Base-by-base conservation (phyloP, 106 monocot species). In the Xerophyta viscosa region DNA sequence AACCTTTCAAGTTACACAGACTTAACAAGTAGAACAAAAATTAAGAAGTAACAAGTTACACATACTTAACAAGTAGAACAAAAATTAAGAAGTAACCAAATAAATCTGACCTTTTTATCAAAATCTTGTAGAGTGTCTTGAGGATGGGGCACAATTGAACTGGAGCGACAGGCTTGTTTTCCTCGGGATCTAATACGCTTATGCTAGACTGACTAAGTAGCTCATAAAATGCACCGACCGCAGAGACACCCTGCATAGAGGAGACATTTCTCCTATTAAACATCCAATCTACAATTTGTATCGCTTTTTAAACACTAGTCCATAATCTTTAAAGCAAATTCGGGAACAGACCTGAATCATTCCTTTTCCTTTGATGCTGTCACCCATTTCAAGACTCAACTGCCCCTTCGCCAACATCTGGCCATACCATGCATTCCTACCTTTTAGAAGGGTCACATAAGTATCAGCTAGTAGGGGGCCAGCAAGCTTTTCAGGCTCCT, bases 301-400 rank as follows among this genome's bases (percentile, higher is more conserved):
- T 39, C 13, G 39, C 6, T 39, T n/a, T n/a, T n/a, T n/a, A n/a
- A n/a, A n/a, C n/a, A n/a, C n/a, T n/a, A n/a, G n/a, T n/a, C n/a
- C 33, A 39, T 7, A 8, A 39, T 2, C 39, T 15, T 39, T 2
- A 39, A 1, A 39, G 1, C 39, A 39, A 39, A 49, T 21, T 27
- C 41, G 47, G 58, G 31, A 4, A 30, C 54, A 45, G n/a, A 92
- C 93, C 93, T 94, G 93, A 70, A 94, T 94, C 55, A 75, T 94
- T 37, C 93, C 93, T 69, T 94, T 94, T n/a, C 93, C 93, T 64
- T 94, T 94, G 48, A 94, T 94, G 61, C 88, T 88, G 57, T 94
- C 93, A 37, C 93, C 93, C 93, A 94, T 94, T 23, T 80, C 93
- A 9, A 61, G 74, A 57, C 61, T 88, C 53, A 94, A 43, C 45